Evolutionary conservation across 345 rosid genomes (phyloP).

Genomic region (Pugionium cornutum): DNA sequence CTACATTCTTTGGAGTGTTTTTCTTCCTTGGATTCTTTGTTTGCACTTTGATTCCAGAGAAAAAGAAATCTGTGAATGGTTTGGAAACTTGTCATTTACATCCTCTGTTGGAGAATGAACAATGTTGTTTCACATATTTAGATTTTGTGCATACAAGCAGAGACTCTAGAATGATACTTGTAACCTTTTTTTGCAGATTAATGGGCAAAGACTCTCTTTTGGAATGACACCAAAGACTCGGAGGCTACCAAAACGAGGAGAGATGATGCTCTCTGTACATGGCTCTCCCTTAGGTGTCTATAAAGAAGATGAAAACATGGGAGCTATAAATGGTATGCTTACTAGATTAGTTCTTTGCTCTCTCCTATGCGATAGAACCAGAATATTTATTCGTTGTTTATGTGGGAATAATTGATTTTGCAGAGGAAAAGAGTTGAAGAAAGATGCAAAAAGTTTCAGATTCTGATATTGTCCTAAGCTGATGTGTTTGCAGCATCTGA

Average conservation of each 20-base stretch:
- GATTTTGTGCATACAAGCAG: neutral
- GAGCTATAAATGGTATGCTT: constrained; percentile 69
- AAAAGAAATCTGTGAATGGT: neutral
- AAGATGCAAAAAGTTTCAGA: constrained; percentile 5
- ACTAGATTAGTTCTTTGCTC: neutral
- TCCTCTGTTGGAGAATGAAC: constrained; percentile 18
- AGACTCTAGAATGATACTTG: constrained; percentile 11
- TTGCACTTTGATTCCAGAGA: neutral
- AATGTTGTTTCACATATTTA: constrained; percentile 10
- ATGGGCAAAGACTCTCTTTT: constrained; percentile 75
- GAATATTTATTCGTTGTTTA: constrained; percentile 27
- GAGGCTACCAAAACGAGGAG: constrained; percentile 86
- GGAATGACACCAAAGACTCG: constrained; percentile 90
- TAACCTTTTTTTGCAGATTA: constrained; percentile 44
- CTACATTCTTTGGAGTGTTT: neutral
- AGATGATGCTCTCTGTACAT: constrained; percentile 83
- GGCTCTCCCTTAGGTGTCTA: constrained; percentile 93
- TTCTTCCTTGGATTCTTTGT: neutral
- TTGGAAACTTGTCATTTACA: neutral
- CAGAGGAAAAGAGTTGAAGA: constrained; percentile 43
- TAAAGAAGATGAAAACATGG: constrained; percentile 88
- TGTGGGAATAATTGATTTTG: constrained; percentile 31
- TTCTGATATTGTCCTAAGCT: constrained; percentile 3
- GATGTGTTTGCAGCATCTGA: constrained; percentile 11
- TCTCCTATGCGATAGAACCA: neutral